phyloP scores from a whole-genome alignment of 1,284 basidiomycete genomes.

The Peniophora sp. region DNA sequence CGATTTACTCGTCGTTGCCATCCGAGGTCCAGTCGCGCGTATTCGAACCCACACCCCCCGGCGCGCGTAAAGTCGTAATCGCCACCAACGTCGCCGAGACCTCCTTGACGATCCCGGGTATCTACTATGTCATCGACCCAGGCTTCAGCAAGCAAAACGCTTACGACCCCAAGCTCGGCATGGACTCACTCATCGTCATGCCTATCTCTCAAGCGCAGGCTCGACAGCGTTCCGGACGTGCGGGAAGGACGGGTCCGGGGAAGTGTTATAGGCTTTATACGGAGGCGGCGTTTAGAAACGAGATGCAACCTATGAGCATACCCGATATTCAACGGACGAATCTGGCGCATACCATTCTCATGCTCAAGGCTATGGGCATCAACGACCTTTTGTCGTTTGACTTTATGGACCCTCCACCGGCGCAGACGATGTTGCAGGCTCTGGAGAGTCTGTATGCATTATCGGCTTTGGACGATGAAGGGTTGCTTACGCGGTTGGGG shows the following conservation, averaged over 20 bases:
- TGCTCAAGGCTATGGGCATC: slow-evolving; percentile 98
- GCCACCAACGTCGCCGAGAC: slow-evolving; percentile 99
- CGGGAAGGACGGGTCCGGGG: slow-evolving; percentile 95
- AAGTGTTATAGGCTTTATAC: slow-evolving; percentile 99
- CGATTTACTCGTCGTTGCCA: slow-evolving; percentile 95
- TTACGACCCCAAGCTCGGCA: slow-evolving; percentile 94
- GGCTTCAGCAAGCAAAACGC: slow-evolving; percentile 99
- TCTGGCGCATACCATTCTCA: slow-evolving; percentile 86
- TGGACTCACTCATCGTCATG: slow-evolving; percentile 99
- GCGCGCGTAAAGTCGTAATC: slow-evolving; percentile 94
- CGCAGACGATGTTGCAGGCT: slow-evolving; percentile 92
- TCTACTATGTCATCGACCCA: slow-evolving; percentile 98
- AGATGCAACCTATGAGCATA: slow-evolving; percentile 97
- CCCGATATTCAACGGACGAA: slow-evolving; percentile 98
- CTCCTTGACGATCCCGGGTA: slow-evolving; percentile 95
- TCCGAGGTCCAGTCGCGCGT: slow-evolving; percentile 97
- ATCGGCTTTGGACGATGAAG: slow-evolving; percentile 95
- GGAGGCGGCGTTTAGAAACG: slow-evolving; percentile 95
- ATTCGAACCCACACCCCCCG: slow-evolving; percentile 96
- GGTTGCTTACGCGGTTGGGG: slow-evolving; percentile 86
- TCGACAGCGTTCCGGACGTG: slow-evolving; percentile 90
- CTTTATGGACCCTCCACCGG: slow-evolving; percentile 98
- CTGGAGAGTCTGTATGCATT: slow-evolving; percentile 92
- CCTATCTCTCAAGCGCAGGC: slow-evolving; percentile 99
- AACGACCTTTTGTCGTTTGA: slow-evolving; percentile 98